These are phyloP conservation scores for Pseudogymnoascus sp. DNA, from an alignment of 2,329 filamentous ascomycete species.

Conservation along the genomic window DNA sequence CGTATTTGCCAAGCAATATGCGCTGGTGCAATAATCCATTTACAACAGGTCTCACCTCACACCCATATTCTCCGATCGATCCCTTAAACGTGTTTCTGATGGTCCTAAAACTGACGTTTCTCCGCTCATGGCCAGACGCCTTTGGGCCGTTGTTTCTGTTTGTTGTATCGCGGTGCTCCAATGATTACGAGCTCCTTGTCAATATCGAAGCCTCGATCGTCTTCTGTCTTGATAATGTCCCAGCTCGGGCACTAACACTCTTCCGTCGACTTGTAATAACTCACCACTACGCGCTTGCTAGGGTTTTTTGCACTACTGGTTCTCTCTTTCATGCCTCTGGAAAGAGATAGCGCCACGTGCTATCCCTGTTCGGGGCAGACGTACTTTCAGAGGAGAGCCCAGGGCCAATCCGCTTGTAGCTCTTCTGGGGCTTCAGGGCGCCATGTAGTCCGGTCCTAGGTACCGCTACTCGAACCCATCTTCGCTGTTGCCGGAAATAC, in stretches of 20 bases:
- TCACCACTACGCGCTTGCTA: not conserved
- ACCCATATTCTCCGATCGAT: not conserved
- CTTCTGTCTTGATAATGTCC: slow-evolving; percentile 1
- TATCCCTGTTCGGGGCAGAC: slow-evolving; percentile 5
- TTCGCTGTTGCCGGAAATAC: slow-evolving; percentile 4
- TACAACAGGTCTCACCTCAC: not conserved
- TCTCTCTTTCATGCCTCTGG: not conserved
- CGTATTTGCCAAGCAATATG: slow-evolving; percentile 4
- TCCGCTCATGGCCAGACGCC: not conserved
- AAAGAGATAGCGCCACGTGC: slow-evolving; percentile 6
- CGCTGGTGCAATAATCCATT: not conserved
- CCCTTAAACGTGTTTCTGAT: not conserved
- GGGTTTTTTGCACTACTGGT: slow-evolving; percentile 4
- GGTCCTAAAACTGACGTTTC: not conserved
- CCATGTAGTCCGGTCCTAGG: not conserved
- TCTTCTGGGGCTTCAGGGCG: not conserved
- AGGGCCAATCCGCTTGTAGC: not conserved
- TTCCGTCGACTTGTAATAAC: slow-evolving; percentile 6
- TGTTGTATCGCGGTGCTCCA: not conserved
- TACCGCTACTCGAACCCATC: not conserved
- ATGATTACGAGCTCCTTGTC: not conserved
- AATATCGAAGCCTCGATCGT: slow-evolving; percentile 6
- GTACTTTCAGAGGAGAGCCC: slow-evolving; percentile 1
- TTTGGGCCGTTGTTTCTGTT: not conserved
- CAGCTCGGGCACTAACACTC: slow-evolving; percentile 5